These are phyloP conservation scores for Sisymbrium irio DNA, from an alignment of 345 rosid genomes.

Conservation along the genomic window DNA sequence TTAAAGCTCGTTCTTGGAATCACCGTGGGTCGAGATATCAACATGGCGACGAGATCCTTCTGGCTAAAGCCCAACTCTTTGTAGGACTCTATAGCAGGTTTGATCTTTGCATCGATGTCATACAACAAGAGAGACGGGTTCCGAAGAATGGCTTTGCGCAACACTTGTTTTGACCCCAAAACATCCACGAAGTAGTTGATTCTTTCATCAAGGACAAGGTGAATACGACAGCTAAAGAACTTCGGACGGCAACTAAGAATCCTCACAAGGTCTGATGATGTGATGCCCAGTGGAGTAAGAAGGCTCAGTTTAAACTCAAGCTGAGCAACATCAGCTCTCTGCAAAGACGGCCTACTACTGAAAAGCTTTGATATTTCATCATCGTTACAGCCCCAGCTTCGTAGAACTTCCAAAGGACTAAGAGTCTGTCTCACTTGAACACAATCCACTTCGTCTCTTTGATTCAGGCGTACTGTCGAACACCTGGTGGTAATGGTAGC, in stretches of 20 bases:
- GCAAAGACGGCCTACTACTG: constrained; percentile 51
- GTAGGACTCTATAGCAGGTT: constrained; percentile 55
- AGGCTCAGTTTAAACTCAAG: constrained; percentile 58
- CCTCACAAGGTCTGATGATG: constrained; percentile 68
- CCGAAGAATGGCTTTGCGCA: constrained; percentile 60
- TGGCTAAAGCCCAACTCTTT: constrained; percentile 53
- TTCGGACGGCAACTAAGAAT: constrained; percentile 74
- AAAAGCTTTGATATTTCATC: constrained; percentile 50
- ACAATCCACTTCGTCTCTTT: constrained; percentile 23
- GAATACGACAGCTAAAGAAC: constrained; percentile 59
- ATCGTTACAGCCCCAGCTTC: constrained; percentile 71
- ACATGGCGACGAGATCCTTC: constrained; percentile 53
- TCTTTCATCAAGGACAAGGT: constrained; percentile 60
- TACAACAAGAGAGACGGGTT: constrained; percentile 78
- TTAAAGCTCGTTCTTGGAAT: constrained; percentile 63
- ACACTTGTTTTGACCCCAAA: constrained; percentile 59
- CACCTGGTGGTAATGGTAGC: constrained; percentile 33
- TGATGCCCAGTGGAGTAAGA: constrained; percentile 56
- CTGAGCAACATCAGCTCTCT: constrained; percentile 42
- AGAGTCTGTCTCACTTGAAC: constrained; percentile 7
- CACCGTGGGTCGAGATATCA: constrained; percentile 67
- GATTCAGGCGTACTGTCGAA: constrained; percentile 71
- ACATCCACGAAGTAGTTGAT: constrained; percentile 47
- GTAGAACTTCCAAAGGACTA: constrained; percentile 43
- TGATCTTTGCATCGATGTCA: constrained; percentile 53